phyloP scores from a whole-genome alignment of 345 rosid genomes.

The Gossypioides kirkii region DNA sequence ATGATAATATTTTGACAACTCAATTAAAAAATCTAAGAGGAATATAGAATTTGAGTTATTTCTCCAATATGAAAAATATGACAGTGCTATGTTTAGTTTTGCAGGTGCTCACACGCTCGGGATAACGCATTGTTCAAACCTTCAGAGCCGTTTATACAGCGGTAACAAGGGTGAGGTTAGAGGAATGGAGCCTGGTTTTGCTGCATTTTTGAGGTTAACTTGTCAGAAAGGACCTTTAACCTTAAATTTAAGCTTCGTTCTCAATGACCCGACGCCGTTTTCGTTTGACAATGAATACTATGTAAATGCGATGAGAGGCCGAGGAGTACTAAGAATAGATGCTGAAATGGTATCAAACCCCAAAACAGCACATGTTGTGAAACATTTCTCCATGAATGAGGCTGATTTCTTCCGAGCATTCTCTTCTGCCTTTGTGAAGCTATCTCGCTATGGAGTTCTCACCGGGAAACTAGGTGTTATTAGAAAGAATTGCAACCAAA shows the following conservation, averaged over 20 bases:
- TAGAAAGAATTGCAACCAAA: slow-evolving; percentile 33
- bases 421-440: slow-evolving; percentile 38
- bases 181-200: slow-evolving; percentile 34
- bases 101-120: slow-evolving; percentile 41
- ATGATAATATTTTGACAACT: too few species aligned
- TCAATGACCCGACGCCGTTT: slow-evolving; percentile 32
- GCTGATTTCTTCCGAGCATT: slow-evolving; percentile 33
- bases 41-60: neutral
- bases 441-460: slow-evolving; percentile 30
- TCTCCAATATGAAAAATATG: neutral
- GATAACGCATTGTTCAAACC: slow-evolving; percentile 37
- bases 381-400: slow-evolving; percentile 33
- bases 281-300: slow-evolving; percentile 36
- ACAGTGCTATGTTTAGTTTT: neutral
- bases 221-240: slow-evolving; percentile 24
- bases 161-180: slow-evolving; percentile 10
- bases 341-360: slow-evolving; percentile 36
- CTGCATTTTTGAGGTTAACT: slow-evolving; percentile 25
- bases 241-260: slow-evolving; percentile 33
- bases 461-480: slow-evolving; percentile 30
- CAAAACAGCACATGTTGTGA: slow-evolving; percentile 27
- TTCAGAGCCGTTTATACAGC: slow-evolving; percentile 22
- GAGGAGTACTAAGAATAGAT: slow-evolving; percentile 35
- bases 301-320: slow-evolving; percentile 28
- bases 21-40: too few species aligned